Percentiles rank a stretch among this genome's conserved stretches.
These are phyloP conservation scores for Eragrostis curvula DNA, from an alignment of 176 grass and related monocot genomes.

Conservation along the genomic window DNA sequence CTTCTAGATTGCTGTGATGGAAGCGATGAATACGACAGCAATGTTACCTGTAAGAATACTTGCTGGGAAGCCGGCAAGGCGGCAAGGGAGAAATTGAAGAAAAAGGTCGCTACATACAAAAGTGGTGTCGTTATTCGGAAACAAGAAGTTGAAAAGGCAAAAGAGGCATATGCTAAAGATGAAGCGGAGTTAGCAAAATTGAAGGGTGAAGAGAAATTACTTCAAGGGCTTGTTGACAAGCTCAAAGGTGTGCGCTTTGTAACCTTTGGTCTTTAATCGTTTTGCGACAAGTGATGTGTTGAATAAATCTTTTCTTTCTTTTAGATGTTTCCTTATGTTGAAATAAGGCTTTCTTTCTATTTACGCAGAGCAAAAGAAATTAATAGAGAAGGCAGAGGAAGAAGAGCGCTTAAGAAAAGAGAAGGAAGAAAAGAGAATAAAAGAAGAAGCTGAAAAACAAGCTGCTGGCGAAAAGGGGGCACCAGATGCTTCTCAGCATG, in stretches of 20 bases:
- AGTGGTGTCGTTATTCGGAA: slow-evolving; percentile 72
- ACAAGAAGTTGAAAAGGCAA: slow-evolving; percentile 83
- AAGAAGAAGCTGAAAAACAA: slow-evolving; percentile 76
- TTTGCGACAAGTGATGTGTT: slow-evolving; percentile 2
- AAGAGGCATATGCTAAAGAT: slow-evolving; percentile 81
- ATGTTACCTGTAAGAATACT: slow-evolving; percentile 76
- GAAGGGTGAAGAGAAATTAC: slow-evolving; percentile 84
- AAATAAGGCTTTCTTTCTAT: slow-evolving; percentile 5
- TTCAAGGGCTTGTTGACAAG: slow-evolving; percentile 81
- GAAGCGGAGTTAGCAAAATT: slow-evolving; percentile 76
- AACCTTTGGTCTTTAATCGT: not conserved
- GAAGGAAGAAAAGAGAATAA: slow-evolving; percentile 83
- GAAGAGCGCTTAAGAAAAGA: slow-evolving; percentile 84
- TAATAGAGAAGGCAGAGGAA: slow-evolving; percentile 87
- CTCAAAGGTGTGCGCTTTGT: slow-evolving; percentile 70
- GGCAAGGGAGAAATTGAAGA: slow-evolving; percentile 87
- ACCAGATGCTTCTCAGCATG: slow-evolving; percentile 51
- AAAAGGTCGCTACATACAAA: slow-evolving; percentile 85
- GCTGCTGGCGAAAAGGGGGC: slow-evolving; percentile 48
- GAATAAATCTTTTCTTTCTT: slow-evolving; percentile 24
- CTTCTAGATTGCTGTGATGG: slow-evolving; percentile 95
- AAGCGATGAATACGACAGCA: slow-evolving; percentile 90
- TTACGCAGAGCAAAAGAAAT: slow-evolving; percentile 78
- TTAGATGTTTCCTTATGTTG: slow-evolving; percentile 1
- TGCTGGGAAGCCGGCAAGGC: slow-evolving; percentile 98